phyloP scores from a whole-genome alignment of 805 yeast species.

The Cyberlindnera xylosilytica region DNA sequence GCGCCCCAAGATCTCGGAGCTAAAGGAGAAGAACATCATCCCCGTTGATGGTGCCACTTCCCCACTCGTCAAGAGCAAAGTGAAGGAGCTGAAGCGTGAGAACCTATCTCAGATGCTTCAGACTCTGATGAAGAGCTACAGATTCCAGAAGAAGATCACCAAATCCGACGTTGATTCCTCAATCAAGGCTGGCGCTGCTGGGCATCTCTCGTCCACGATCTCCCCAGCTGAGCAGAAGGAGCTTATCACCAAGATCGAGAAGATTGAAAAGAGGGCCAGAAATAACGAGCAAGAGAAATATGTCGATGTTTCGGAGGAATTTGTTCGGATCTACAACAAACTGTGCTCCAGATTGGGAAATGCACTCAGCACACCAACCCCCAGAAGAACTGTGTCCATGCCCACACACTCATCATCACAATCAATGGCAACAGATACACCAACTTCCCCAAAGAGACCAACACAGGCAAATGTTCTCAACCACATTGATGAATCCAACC shows the following conservation, averaged over 20 bases:
- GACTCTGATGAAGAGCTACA: slow-evolving; percentile 14
- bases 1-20: slow-evolving; percentile 21
- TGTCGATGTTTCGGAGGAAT: slow-evolving; percentile 12
- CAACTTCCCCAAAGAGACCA: background rate
- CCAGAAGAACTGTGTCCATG: background rate
- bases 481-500: background rate
- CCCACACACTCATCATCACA: background rate
- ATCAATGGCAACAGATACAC: background rate
- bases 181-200: background rate
- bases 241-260: slow-evolving; percentile 7
- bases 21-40: slow-evolving; percentile 21
- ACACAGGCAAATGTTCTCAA: background rate
- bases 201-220: background rate
- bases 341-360: slow-evolving; percentile 6
- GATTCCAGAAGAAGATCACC: slow-evolving; percentile 15
- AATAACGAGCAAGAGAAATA: background rate
- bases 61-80: slow-evolving; percentile 7
- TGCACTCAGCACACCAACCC: background rate
- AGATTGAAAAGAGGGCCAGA: slow-evolving; percentile 1
- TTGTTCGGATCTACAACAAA: slow-evolving; percentile 8
- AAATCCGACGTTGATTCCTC: slow-evolving; percentile 1
- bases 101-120: slow-evolving; percentile 19
- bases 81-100: slow-evolving; percentile 14
- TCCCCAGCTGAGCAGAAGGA: slow-evolving; percentile 2
- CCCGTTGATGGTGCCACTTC: slow-evolving; percentile 7